phyloP scores from a whole-genome alignment of 2,329 filamentous ascomycete species.

The Cercospora sojina region DNA sequence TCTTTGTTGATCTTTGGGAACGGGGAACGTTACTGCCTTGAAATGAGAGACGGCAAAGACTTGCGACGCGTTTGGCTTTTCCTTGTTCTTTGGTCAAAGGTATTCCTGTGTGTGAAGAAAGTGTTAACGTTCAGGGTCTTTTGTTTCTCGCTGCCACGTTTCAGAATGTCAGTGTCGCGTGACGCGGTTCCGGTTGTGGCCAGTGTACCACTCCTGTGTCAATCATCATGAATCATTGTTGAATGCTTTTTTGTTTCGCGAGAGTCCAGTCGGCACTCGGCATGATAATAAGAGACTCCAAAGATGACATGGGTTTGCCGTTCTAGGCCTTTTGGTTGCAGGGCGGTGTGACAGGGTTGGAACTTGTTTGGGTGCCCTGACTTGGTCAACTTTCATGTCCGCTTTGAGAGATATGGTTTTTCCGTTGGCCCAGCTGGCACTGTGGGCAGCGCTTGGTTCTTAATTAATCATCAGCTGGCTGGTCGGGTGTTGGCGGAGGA shows the following conservation, averaged over 20 bases:
- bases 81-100: neutral
- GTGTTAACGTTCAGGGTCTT: neutral
- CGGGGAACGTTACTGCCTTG: neutral
- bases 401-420: neutral
- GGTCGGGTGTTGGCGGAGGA: neutral
- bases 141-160: neutral
- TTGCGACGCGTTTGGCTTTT: neutral
- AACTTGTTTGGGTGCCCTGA: neutral
- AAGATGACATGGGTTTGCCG: neutral
- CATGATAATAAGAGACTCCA: neutral
- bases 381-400: neutral
- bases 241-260: neutral
- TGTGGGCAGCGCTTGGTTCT: too few species aligned
- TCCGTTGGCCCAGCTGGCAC: neutral
- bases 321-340: neutral
- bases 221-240: neutral
- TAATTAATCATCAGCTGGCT: neutral
- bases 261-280: neutral
- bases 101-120: neutral
- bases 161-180: neutral
- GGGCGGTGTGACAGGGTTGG: neutral
- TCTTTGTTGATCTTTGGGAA: too few species aligned
- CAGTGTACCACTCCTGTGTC: neutral
- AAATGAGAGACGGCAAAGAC: neutral
- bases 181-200: neutral